These are phyloP conservation scores for Backusella morwellensis DNA, from an alignment of 192 early-diverging fungal species.

Conservation along the genomic window DNA sequence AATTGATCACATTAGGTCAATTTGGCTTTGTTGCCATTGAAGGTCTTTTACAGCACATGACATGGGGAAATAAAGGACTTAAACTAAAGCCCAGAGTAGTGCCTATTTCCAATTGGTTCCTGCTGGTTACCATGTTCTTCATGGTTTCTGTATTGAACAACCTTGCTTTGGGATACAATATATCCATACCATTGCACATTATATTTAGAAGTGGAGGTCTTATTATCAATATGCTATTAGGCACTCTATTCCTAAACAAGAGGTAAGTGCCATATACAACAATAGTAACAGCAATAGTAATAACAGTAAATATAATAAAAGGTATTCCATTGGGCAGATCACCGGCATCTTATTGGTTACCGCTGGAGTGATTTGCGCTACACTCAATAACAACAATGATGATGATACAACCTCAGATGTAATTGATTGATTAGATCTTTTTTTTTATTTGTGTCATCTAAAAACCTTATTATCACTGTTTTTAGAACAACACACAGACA, in stretches of 20 bases:
- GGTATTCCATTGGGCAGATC: constrained; percentile 49
- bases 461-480: neutral
- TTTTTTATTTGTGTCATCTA: constrained; percentile 22
- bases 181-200: constrained; percentile 87
- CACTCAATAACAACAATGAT: constrained; percentile 33
- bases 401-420: neutral
- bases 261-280: constrained; percentile 37
- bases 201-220: constrained; percentile 83
- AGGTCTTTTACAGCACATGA: constrained; percentile 60
- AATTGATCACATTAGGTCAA: constrained; percentile 81
- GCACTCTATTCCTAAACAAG: constrained; percentile 60
- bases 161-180: constrained; percentile 71
- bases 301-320: neutral
- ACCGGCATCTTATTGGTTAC: constrained; percentile 74
- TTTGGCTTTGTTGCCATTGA: constrained; percentile 73
- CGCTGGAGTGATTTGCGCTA: constrained; percentile 69
- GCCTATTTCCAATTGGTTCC: constrained; percentile 67
- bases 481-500: constrained; percentile 29
- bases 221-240: constrained; percentile 80
- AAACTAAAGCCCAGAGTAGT: constrained; percentile 52
- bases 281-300: neutral
- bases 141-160: constrained; percentile 81
- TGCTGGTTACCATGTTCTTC: constrained; percentile 78
- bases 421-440: neutral
- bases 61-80: constrained; percentile 36